Conservation (phyloP, 2,329 filamentous ascomycete genomes). For the Epichloe bromicola region DNA sequence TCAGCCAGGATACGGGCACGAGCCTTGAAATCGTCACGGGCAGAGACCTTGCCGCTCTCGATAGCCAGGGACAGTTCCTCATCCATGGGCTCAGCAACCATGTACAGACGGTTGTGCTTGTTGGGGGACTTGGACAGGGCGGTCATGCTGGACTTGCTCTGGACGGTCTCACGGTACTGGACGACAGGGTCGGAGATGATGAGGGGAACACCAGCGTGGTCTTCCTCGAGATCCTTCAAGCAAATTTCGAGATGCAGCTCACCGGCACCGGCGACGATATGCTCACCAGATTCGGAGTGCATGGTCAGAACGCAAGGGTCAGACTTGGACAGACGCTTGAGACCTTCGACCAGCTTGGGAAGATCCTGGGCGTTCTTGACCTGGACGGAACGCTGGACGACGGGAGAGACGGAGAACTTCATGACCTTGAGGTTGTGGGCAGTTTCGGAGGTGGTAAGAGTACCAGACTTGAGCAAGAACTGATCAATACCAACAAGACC, state of each 20-base stretch:
- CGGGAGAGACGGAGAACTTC: constrained; percentile 99
- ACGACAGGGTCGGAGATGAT: constrained; percentile 97
- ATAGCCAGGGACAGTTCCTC: constrained; percentile 90
- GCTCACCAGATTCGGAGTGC: constrained; percentile 89
- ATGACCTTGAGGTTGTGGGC: constrained; percentile 99
- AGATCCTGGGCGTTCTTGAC: constrained; percentile 99
- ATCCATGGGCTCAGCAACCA: constrained; percentile 76
- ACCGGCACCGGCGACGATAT: constrained; percentile 97
- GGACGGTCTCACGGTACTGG: constrained; percentile 95
- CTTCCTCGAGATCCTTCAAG: constrained; percentile 98
- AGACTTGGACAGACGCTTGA: constrained; percentile 99
- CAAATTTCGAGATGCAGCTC: constrained; percentile 99
- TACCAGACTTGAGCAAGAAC: constrained; percentile 99
- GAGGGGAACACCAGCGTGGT: constrained; percentile 97
- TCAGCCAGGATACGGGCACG: constrained; percentile 94
- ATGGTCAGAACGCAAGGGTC: constrained; percentile 93
- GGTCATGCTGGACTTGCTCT: constrained; percentile 74
- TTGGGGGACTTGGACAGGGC: constrained; percentile 99
- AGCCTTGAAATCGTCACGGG: constrained; percentile 97
- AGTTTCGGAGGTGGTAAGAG: constrained; percentile 89
- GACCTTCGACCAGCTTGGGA: constrained; percentile 98
- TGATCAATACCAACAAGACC: constrained; percentile 99
- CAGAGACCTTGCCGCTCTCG: constrained; percentile 79
- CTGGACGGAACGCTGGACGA: constrained; percentile 96
- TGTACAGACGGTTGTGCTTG: constrained; percentile 99